Base-by-base conservation (phyloP, 805 yeast species). In the Wickerhamiella shivajii region DNA sequence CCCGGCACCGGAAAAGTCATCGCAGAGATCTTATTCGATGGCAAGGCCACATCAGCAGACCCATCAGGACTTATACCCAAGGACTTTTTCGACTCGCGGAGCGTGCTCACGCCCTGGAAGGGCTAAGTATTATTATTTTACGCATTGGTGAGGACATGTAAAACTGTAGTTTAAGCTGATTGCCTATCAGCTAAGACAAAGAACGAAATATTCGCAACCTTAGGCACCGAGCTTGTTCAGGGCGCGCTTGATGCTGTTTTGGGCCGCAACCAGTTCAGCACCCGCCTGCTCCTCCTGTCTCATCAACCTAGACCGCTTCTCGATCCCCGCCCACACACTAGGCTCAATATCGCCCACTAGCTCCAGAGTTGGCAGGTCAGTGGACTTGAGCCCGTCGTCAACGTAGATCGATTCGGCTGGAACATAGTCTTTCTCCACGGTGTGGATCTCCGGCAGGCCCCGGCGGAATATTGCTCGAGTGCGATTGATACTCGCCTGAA, bases 1-100 rank as follows among this genome's bases (percentile, higher is more conserved):
- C 96, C 96, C 1, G 96, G 79, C 3, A 85, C 96, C 0, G 98
- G 98, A n/a, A 73, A 81, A 50, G 66, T 90, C 24, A 67, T 87
- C 74, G 74, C 93, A 42, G 97, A 87, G 57, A 49, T 87, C 35
- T 55, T 87, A 29, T 55, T 87, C 28, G 96, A 87, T 32, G 97
- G 96, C 9, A 71, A 69, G 43, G 77, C 77, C 6, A 63, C 57
- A 23, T 69, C 81, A 39, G 90, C 94, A 17, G 81, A 78, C 51
- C 70, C 85, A 18, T 65, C 75, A 20, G 78, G 85, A 4, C 64
- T 90, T 34, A 92, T 83, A 51, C 98, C 98, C 12, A 67, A 78
- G 29, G 58, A 78, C 34, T 84, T 79, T 52, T 90, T 90, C 49
- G 95, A 53, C 34, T 47, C 55, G 10, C 14, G 27, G 18, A 11